Evolutionary conservation across 768 basidiomycete species (phyloP), one percentile per base, ranked within the genome.

Genomic region (Pholiota conissans): DNA sequence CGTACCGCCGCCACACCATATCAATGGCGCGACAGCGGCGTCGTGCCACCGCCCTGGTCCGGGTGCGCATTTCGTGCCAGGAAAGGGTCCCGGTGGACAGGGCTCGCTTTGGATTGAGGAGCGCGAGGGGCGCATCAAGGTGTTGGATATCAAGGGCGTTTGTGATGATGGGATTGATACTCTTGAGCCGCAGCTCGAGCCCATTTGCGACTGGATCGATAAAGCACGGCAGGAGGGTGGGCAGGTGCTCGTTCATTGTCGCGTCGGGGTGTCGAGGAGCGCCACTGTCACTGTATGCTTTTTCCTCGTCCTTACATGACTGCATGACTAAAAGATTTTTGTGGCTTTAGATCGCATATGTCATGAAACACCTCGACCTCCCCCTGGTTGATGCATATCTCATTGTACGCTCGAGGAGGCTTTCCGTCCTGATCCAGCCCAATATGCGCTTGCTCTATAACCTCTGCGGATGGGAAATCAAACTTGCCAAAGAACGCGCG

Each of bases 141-240:
- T 95, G 27, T 79, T 95, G 53, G 93, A 95, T 69, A 91, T 95
- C 70, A 88, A 94, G 73, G 90, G 90, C 37, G 87, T 97, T 26
- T 91, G 93, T 67, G 96, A 98, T 71, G 96, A 98, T 69, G 96
- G 96, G 3, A 96, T 97, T 69, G 95, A 96, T 73, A 93, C 91
- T 27, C 82, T 98, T 27, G 88, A 93, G 65, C 93, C 91, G 5
- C 89, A 95, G 71, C 81, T 98, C 29, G 86, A 86, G 58, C 87
- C 89, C 2, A 91, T 96, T 39, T 93, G 93, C 67, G 89, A 87
- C 46, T 98, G 95, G 92, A 98, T 98, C 64, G 93, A 96, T 65
- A 80, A 83, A 50, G 96, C 94, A 40, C 77, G 93, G 37, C 71
- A 75, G 30, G 82, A 86, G 49, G 95, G 95, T 6, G 96, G 96